Conservation (phyloP, 2,329 filamentous ascomycete genomes). For the Colletotrichum sansevieriae region DNA sequence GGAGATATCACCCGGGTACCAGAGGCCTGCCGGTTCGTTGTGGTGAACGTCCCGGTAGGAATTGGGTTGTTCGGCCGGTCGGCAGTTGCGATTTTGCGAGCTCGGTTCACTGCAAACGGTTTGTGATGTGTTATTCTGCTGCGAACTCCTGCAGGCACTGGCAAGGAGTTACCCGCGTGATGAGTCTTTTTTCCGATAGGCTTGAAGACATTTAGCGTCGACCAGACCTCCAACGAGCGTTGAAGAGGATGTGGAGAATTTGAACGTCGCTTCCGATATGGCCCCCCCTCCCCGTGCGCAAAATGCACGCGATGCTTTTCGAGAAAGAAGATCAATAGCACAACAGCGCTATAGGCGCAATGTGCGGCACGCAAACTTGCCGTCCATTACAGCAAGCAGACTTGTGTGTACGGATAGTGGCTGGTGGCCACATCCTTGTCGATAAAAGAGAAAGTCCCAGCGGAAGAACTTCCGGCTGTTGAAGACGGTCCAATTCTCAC, state of each 20-base stretch:
- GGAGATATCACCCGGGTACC: no score
- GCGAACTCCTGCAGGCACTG: slow-evolving; percentile 37
- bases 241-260: slow-evolving; percentile 3
- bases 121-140: slow-evolving; percentile 19
- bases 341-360: slow-evolving; percentile 6
- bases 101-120: slow-evolving; percentile 2
- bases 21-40: no score
- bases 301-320: not conserved
- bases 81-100: slow-evolving; percentile 26
- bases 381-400: not conserved
- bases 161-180: slow-evolving; percentile 11
- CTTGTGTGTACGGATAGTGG: no score
- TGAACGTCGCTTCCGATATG: slow-evolving; percentile 18
- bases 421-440: slow-evolving; percentile 20
- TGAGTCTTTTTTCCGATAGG: slow-evolving; percentile 36
- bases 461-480: slow-evolving; percentile 36
- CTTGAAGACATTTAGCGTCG: slow-evolving; percentile 17
- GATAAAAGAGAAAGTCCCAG: slow-evolving; percentile 25
- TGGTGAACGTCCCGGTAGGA: not conserved
- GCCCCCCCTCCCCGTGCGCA: slow-evolving; percentile 5
- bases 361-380: slow-evolving; percentile 14
- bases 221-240: slow-evolving; percentile 5
- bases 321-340: slow-evolving; percentile 8
- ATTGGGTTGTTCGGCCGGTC: slow-evolving; percentile 15
- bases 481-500: slow-evolving; percentile 35